Percentiles rank a stretch among this genome's conserved stretches.
Evolutionary conservation across 2,329 filamentous ascomycete species (phyloP).

Genomic region (Chrysoporthe puriensis): DNA sequence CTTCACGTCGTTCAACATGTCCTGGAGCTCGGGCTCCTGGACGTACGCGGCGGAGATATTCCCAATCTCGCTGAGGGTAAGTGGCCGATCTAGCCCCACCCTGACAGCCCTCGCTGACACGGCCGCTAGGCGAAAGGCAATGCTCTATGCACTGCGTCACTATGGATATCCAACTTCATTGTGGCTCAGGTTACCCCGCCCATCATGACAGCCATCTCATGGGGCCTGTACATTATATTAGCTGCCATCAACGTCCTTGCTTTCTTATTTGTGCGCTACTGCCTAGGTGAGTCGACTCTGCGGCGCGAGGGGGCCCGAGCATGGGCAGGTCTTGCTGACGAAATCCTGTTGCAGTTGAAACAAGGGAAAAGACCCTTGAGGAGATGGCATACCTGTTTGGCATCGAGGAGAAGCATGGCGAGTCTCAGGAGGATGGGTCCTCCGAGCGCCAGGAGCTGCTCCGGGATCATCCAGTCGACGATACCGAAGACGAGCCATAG

Average conservation of each 20-base stretch:
- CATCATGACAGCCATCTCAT: slow-evolving; percentile 35
- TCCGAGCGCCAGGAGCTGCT: slow-evolving; percentile 25
- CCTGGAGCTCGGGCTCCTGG: slow-evolving; percentile 38
- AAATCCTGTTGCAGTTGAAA: slow-evolving; percentile 29
- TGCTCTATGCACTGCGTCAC: slow-evolving; percentile 35
- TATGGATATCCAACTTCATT: slow-evolving; percentile 40
- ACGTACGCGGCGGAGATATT: slow-evolving; percentile 40
- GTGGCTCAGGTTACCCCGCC: slow-evolving; percentile 32
- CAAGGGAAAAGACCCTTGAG: slow-evolving; percentile 32
- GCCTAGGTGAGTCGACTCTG: slow-evolving; percentile 22
- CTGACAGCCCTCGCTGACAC: neutral
- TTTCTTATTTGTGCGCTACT: slow-evolving; percentile 36
- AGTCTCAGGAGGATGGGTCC: neutral
- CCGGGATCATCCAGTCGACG: slow-evolving; percentile 4
- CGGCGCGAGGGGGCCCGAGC: too few species aligned
- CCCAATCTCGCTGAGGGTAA: slow-evolving; percentile 36
- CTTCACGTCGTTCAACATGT: slow-evolving; percentile 39
- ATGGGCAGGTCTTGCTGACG: neutral
- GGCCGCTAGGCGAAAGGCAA: slow-evolving; percentile 37
- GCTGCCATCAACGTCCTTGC: slow-evolving; percentile 35
- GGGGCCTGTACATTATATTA: slow-evolving; percentile 36
- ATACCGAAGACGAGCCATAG: slow-evolving; percentile 9
- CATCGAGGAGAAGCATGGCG: slow-evolving; percentile 28
- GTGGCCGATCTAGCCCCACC: slow-evolving; percentile 12
- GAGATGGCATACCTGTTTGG: slow-evolving; percentile 37